phyloP scores from a whole-genome alignment of 495 filamentous ascomycete species.

The Xylaria flabelliformis region DNA sequence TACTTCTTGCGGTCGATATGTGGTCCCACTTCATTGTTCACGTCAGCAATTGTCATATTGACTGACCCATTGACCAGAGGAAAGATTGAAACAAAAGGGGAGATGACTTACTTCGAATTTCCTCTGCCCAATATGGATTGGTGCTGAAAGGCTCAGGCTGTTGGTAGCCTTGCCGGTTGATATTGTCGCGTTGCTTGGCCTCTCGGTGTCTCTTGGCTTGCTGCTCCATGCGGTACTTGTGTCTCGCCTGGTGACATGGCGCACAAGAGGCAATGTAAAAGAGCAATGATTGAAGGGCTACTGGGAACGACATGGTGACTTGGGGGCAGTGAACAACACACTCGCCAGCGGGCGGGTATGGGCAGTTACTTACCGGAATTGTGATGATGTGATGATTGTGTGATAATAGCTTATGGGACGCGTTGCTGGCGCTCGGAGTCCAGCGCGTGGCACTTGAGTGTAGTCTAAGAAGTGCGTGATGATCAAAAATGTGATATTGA shows the following conservation, averaged over 20 bases:
- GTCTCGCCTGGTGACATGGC: conserved; percentile 70
- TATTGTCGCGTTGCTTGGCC: conserved; percentile 28
- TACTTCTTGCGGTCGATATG: conserved; percentile 67
- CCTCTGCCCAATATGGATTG: conserved; percentile 85
- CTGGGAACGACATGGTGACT: conserved; percentile 58
- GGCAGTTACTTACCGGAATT: not conserved
- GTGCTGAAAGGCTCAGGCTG: conserved; percentile 84
- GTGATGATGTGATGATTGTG: not conserved
- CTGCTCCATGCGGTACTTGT: conserved; percentile 69
- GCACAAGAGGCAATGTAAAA: conserved; percentile 88
- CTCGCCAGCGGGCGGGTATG: not conserved
- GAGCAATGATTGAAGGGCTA: conserved; percentile 75
- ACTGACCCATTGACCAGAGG: not conserved
- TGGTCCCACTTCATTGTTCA: conserved; percentile 62
- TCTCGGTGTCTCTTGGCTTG: conserved; percentile 56
- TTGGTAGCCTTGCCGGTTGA: conserved; percentile 74
- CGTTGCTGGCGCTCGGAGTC: not conserved
- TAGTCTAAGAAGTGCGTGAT: conserved; percentile 6
- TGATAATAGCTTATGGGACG: not conserved
- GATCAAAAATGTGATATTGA: conserved; percentile 5
- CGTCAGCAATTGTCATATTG: not conserved
- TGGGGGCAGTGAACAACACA: conserved; percentile 5
- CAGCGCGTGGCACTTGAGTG: not conserved
- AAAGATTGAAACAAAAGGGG: not conserved
- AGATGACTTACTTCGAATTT: conserved; percentile 59